phyloP scores from a whole-genome alignment of 2,329 filamentous ascomycete species.

The Akanthomyces lecanii region DNA sequence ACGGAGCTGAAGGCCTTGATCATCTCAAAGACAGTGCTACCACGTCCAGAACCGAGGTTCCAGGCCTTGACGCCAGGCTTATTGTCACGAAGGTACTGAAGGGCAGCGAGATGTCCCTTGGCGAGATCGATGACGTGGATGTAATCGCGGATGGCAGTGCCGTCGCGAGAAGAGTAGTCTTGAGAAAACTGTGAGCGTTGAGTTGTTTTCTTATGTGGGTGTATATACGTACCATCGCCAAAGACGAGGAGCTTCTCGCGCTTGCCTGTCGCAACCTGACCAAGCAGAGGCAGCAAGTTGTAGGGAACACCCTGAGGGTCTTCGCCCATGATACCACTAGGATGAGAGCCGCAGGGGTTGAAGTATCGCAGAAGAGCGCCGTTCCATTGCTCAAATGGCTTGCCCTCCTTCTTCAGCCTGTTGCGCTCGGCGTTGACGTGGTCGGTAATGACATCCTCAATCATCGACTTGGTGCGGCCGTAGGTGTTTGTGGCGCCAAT shows the following conservation, averaged over 20 bases:
- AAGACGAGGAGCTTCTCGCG: conserved; percentile 92
- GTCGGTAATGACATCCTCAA: conserved; percentile 90
- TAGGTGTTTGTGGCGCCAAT: conserved; percentile 97
- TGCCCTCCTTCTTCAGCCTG: conserved; percentile 74
- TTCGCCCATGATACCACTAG: conserved; percentile 95
- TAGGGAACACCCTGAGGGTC: conserved; percentile 93
- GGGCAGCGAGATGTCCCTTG: conserved; percentile 77
- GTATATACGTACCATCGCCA: conserved; percentile 68
- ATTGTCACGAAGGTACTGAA: conserved; percentile 81
- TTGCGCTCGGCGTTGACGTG: conserved; percentile 81
- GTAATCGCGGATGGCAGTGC: conserved; percentile 95
- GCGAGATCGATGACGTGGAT: conserved; percentile 94
- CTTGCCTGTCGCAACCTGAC: conserved; percentile 93
- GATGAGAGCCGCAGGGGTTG: conserved; percentile 93
- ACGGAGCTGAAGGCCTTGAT: conserved; percentile 88
- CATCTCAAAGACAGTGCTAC: conserved; percentile 96
- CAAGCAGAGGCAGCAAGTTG: conserved; percentile 90
- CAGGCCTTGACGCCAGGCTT: conserved; percentile 89
- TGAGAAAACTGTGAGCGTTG: conserved; percentile 21
- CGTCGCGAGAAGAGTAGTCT: conserved; percentile 90
- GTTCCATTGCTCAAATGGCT: conserved; percentile 81
- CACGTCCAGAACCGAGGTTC: conserved; percentile 93
- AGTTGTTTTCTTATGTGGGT: not conserved
- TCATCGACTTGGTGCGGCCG: conserved; percentile 90
- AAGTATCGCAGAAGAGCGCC: conserved; percentile 93